phyloP scores from a whole-genome alignment of 2,329 filamentous ascomycete genomes.

The Furcasterigmium furcatum region DNA sequence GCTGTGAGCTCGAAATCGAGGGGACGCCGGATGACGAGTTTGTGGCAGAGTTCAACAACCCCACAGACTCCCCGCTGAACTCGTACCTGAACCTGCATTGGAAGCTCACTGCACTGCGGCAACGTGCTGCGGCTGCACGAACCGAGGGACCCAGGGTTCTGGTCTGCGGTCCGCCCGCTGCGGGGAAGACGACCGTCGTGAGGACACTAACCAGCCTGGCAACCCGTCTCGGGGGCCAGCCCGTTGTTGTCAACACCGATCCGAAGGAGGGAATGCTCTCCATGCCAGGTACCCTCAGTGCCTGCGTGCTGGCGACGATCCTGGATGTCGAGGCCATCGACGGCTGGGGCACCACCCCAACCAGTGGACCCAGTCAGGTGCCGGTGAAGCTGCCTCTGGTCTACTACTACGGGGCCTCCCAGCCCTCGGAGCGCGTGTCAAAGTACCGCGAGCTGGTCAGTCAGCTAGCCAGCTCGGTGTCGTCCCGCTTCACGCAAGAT shows the following conservation, averaged over 20 bases:
- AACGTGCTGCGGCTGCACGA: constrained; percentile 47
- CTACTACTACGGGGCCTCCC: constrained; percentile 78
- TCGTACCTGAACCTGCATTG: constrained; percentile 85
- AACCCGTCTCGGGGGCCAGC: constrained; percentile 68
- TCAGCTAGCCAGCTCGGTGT: constrained; percentile 74
- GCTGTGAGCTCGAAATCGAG: constrained; percentile 78
- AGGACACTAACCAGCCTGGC: constrained; percentile 79
- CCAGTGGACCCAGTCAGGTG: constrained; percentile 81
- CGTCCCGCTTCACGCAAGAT: constrained; percentile 75
- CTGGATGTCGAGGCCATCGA: constrained; percentile 78
- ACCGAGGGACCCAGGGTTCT: constrained; percentile 75
- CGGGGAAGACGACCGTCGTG: constrained; percentile 80
- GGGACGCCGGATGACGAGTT: constrained; percentile 52
- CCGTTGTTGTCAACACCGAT: constrained; percentile 81
- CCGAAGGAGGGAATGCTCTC: constrained; percentile 75
- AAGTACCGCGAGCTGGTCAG: constrained; percentile 74
- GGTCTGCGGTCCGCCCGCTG: constrained; percentile 72
- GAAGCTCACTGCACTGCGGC: constrained; percentile 72
- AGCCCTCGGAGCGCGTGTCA: constrained; percentile 67
- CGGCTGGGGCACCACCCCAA: constrained; percentile 86
- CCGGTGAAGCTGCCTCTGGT: constrained; percentile 91
- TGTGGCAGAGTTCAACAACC: constrained; percentile 59
- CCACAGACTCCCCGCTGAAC: constrained; percentile 78
- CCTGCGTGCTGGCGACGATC: constrained; percentile 81
- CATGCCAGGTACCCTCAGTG: constrained; percentile 78